These are phyloP conservation scores for Gymnopilus dilepis DNA, from an alignment of 768 basidiomycete species.

Conservation along the genomic window DNA sequence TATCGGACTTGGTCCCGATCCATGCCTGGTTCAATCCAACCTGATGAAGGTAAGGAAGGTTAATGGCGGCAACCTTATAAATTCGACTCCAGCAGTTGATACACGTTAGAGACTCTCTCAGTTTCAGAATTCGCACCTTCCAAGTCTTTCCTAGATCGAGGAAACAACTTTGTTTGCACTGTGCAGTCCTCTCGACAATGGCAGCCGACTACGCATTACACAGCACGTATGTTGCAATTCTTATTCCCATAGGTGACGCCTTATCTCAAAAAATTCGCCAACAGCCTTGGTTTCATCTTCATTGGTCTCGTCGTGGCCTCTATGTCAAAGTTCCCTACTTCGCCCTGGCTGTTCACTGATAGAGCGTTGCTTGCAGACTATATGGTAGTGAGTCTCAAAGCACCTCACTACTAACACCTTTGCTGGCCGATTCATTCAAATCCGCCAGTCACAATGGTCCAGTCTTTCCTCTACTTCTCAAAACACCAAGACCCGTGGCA, in stretches of 20 bases:
- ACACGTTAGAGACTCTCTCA: no score
- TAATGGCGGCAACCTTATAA: no score
- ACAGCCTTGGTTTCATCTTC: conserved; percentile 49
- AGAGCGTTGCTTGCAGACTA: conserved; percentile 38
- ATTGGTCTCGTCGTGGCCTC: conserved; percentile 57
- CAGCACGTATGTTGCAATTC: conserved; percentile 21
- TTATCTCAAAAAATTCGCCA: neutral
- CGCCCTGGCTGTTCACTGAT: neutral
- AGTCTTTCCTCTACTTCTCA: conserved; percentile 60
- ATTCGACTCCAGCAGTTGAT: no score
- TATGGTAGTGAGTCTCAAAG: conserved; percentile 50
- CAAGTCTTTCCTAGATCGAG: no score
- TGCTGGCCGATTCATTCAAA: neutral
- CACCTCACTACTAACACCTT: no score
- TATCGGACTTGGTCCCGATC: no score
- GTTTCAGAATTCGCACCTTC: no score
- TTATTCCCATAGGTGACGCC: neutral
- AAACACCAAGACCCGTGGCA: conserved; percentile 57
- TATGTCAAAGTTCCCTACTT: conserved; percentile 40
- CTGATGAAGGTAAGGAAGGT: no score
- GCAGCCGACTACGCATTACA: conserved; percentile 8
- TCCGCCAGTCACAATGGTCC: conserved; percentile 54
- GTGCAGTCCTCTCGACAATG: no score
- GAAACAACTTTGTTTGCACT: no score
- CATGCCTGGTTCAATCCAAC: no score